These are phyloP conservation scores for Hemileia vastatrix DNA, from an alignment of 1,284 basidiomycete genomes.

Conservation along the genomic window DNA sequence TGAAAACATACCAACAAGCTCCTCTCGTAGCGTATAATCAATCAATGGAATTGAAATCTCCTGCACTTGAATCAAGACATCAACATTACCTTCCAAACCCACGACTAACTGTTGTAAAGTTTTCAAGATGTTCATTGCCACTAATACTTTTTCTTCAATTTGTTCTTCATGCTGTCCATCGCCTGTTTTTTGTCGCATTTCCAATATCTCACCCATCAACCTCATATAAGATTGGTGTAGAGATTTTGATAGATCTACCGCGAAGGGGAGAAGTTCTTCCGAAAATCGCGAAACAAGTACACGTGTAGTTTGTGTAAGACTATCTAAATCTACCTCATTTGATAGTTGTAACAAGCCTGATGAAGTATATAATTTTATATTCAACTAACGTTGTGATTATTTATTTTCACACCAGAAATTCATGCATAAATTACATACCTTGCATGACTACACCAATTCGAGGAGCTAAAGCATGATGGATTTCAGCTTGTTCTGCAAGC, in stretches of 20 bases:
- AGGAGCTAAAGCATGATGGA: slow-evolving; percentile 62
- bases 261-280: slow-evolving; percentile 72
- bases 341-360: slow-evolving; percentile 71
- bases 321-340: slow-evolving; percentile 79
- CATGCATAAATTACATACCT: slow-evolving; percentile 48
- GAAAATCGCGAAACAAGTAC: slow-evolving; percentile 77
- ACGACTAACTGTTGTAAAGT: slow-evolving; percentile 50
- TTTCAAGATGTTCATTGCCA: slow-evolving; percentile 64
- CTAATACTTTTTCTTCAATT: slow-evolving; percentile 71
- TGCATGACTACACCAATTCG: slow-evolving; percentile 79
- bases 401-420: not conserved
- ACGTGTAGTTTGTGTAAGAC: slow-evolving; percentile 69
- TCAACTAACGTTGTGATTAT: not conserved
- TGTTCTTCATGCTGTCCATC: slow-evolving; percentile 44
- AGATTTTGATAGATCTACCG: slow-evolving; percentile 66
- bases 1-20: slow-evolving; percentile 48
- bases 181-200: slow-evolving; percentile 47
- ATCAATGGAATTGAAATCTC: slow-evolving; percentile 71
- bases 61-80: slow-evolving; percentile 70
- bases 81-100: slow-evolving; percentile 62
- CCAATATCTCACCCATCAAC: slow-evolving; percentile 56
- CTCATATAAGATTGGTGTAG: slow-evolving; percentile 72
- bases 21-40: slow-evolving; percentile 55
- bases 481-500: slow-evolving; percentile 62
- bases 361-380: not conserved